Base-by-base conservation (phyloP, 768 basidiomycete species). In the Gelatoporia subvermispora region DNA sequence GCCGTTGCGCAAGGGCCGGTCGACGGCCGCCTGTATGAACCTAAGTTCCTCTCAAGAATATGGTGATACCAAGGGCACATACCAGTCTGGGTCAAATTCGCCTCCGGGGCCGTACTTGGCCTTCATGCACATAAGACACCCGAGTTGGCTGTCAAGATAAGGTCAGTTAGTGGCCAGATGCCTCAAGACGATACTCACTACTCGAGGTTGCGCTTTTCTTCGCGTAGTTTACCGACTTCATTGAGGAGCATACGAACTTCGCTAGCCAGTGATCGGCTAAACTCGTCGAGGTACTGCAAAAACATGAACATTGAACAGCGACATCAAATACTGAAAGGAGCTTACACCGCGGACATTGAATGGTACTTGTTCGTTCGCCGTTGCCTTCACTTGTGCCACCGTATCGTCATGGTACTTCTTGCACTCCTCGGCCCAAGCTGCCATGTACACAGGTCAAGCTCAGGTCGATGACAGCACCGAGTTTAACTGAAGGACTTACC, bases 41-140 rank as follows among this genome's bases (percentile, higher is more conserved):
- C n/a, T n/a, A 37, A 49, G 31, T 16, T 43, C 22, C 50, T 17
- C 23, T 35, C 40, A 43, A 17, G 4, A 25, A 46, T 13, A 2
- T 49, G 16, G 51, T 35, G n/a, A 41, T n/a, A 25, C 47, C 48
- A 28, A 20, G 43, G 13, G 3, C 21, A 60, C 67, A 54, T 34
- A 82, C 89, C 90, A 92, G n/a, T 87, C 82, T 8, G 84, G 77
- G 58, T 90, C 85, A 59, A 86, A 93, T 63, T 89, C 84, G 43
- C 90, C 90, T 48, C 88, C 88, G n/a, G 88, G 82, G 4, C 83
- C 84, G 55, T 89, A 88, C 61, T 86, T 86, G 35, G 85, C 74
- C 63, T 79, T 82, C 73, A 85, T 72, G 56, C 74, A 71, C 51
- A 92, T 65, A 21, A 93, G 70, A 48, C 74, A 78, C 22, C 85